Conservation (phyloP, 75 land plant genomes). For the Ceratopteris richardii region DNA sequence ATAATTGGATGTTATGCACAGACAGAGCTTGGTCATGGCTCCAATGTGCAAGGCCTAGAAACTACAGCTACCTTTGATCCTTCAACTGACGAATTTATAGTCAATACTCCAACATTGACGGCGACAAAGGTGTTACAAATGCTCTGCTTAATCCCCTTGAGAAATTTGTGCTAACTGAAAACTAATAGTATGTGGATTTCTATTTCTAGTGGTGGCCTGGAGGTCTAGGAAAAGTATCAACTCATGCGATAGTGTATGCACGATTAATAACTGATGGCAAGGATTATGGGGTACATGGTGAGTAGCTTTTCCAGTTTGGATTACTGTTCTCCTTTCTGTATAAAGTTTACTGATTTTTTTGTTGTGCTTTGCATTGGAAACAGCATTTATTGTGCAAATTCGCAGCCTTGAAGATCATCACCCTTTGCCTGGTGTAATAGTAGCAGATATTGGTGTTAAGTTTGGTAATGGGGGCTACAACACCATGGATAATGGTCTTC, state of each 20-base stretch:
- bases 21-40: conserved; percentile 99
- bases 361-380: no score
- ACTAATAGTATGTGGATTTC: not conserved
- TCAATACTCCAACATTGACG: conserved; percentile 87
- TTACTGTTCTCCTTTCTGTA: not conserved
- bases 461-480: conserved; percentile 97
- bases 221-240: conserved; percentile 94
- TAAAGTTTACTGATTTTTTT: not conserved
- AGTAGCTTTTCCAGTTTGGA: not conserved
- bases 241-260: conserved; percentile 95
- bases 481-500: conserved; percentile 90
- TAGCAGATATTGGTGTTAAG: conserved; percentile 95
- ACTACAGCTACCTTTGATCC: conserved; percentile 96
- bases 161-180: not conserved
- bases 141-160: no score
- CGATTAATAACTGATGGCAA: conserved; percentile 74
- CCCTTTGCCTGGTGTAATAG: conserved; percentile 82
- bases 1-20: conserved; percentile 99
- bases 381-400: conserved; percentile 91
- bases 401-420: conserved; percentile 86
- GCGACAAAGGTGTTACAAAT: conserved; percentile 87
- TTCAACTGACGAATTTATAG: conserved; percentile 71
- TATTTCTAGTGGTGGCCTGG: conserved; percentile 98
- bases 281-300: conserved; percentile 93
- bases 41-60: conserved; percentile 99